phyloP scores from a whole-genome alignment of 2,329 filamentous ascomycete species.

The Xenoacremonium recifei region DNA sequence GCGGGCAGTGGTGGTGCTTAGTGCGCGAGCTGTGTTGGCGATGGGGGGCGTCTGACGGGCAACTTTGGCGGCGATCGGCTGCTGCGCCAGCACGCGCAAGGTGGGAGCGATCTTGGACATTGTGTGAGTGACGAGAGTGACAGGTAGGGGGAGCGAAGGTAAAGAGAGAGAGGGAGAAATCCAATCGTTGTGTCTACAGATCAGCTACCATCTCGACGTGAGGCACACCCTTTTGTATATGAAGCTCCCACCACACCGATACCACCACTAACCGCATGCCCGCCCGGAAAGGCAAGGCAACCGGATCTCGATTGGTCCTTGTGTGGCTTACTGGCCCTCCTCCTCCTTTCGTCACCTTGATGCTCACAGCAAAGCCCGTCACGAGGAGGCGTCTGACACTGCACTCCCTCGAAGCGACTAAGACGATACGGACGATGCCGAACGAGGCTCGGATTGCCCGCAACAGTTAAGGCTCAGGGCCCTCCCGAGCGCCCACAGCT shows the following conservation, averaged over 20 bases:
- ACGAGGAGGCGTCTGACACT: conserved; percentile 12
- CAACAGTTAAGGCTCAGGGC: conserved; percentile 22
- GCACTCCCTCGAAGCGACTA: no score
- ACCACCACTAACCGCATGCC: no score
- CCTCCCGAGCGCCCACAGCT: conserved; percentile 10
- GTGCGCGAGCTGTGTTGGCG: conserved; percentile 7
- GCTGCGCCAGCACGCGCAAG: conserved; percentile 17
- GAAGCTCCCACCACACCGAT: no score
- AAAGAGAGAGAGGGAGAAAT: no score
- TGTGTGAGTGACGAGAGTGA: no score
- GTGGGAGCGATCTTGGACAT: conserved; percentile 27
- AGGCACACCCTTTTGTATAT: no score
- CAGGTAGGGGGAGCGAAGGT: no score
- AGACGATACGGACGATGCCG: conserved; percentile 19
- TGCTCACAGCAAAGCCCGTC: conserved; percentile 1
- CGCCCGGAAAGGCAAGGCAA: no score
- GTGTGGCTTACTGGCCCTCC: no score
- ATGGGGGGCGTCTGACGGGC: conserved; percentile 5
- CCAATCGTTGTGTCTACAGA: no score
- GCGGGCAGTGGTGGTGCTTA: conserved; percentile 19
- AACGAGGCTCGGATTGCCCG: conserved; percentile 20
- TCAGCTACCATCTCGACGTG: no score
- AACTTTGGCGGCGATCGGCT: conserved; percentile 12
- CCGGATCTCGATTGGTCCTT: neutral
- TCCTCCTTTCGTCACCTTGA: conserved; percentile 10